These are phyloP conservation scores for Sesbania bispinosa DNA, from an alignment of 306 rosid genomes.

Conservation along the genomic window DNA sequence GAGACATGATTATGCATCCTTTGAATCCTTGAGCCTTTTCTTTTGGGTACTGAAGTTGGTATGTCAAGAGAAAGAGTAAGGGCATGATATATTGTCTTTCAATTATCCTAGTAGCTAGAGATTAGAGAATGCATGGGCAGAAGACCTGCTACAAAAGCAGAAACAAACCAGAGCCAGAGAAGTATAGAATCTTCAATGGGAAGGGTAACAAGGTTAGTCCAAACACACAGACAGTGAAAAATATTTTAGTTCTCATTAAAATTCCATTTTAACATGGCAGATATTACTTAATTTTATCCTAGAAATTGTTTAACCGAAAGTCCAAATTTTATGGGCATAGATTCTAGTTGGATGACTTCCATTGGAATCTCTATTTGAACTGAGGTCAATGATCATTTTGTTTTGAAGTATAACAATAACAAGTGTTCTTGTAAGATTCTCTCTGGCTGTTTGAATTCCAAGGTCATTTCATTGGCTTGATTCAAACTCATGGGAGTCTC, in stretches of 20 bases:
- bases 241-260: constrained; percentile 12
- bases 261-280: too few relatives aligned
- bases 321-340: too few relatives aligned
- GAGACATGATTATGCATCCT: too few relatives aligned
- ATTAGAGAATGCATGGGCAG: background rate
- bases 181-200: constrained; percentile 25
- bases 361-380: too few relatives aligned
- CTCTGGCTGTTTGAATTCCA: too few relatives aligned
- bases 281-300: too few relatives aligned
- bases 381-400: too few relatives aligned
- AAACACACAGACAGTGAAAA: constrained; percentile 24
- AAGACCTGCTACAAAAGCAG: constrained; percentile 15
- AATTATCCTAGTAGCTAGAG: background rate
- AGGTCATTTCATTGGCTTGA: too few relatives aligned
- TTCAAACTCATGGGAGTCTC: constrained; percentile 9
- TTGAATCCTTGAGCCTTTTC: background rate
- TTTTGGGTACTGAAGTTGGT: background rate
- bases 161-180: constrained; percentile 12
- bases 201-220: constrained; percentile 24
- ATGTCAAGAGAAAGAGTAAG: background rate
- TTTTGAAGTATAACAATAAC: too few relatives aligned
- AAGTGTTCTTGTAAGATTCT: too few relatives aligned
- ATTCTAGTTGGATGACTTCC: too few relatives aligned
- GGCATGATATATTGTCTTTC: background rate
- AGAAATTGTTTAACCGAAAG: too few relatives aligned